These are phyloP conservation scores for Haplosporangium sp. DNA, from an alignment of 371 early-diverging fungal species.

Conservation along the genomic window DNA sequence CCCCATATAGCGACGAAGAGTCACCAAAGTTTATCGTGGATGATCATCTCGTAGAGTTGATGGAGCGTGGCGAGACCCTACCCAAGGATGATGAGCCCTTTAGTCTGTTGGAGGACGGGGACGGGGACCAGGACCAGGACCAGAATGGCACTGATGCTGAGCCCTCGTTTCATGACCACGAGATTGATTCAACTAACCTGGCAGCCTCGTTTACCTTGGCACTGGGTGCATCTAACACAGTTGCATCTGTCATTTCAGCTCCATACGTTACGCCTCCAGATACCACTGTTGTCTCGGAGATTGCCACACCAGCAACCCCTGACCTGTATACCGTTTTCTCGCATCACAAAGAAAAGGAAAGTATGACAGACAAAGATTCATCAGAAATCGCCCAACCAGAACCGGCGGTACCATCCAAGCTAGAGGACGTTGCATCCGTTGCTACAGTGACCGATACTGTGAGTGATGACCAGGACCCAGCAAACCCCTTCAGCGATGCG, in stretches of 20 bases:
- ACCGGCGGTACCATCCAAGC: neutral
- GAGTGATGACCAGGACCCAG: slow-evolving; percentile 31
- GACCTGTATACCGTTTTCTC: too few relatives aligned
- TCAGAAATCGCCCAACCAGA: neutral
- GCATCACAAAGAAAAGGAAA: too few relatives aligned
- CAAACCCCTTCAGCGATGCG: slow-evolving; percentile 45
- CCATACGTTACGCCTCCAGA: too few relatives aligned
- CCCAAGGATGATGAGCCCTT: neutral
- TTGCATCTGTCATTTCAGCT: too few relatives aligned
- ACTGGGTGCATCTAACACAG: too few relatives aligned
- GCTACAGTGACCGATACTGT: neutral
- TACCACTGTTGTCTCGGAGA: too few relatives aligned
- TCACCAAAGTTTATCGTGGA: slow-evolving; percentile 39
- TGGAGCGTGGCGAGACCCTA: slow-evolving; percentile 46
- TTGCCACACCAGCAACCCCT: too few relatives aligned
- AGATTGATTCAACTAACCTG: too few relatives aligned
- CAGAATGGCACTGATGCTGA: neutral
- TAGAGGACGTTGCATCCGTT: neutral
- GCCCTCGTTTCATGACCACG: too few relatives aligned
- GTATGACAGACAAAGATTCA: neutral
- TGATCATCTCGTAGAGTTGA: slow-evolving; percentile 34
- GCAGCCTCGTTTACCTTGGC: too few relatives aligned
- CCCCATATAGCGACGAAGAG: slow-evolving; percentile 44
- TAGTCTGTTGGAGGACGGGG: neutral
- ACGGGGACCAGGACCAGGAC: too few relatives aligned